A percentile compares a stretch with the other conserved stretches of the same genome.
These are phyloP conservation scores for Torrubiella hemipterigena DNA, from an alignment of 2,329 filamentous ascomycete genomes.

Conservation along the genomic window DNA sequence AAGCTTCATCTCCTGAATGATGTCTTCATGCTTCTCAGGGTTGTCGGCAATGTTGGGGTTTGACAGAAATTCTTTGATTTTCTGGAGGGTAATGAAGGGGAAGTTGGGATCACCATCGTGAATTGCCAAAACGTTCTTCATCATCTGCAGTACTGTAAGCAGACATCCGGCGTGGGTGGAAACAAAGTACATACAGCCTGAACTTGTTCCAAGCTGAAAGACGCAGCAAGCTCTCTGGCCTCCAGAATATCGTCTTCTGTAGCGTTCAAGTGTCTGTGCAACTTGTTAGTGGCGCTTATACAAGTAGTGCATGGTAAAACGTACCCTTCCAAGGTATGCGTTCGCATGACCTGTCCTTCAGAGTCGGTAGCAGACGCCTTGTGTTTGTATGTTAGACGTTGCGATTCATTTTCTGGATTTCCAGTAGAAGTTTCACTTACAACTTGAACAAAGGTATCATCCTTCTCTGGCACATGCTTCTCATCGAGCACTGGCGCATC, in stretches of 20 bases:
- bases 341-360: too few relatives aligned
- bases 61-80: constrained; percentile 23
- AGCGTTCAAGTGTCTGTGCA: constrained; percentile 12
- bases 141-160: constrained; percentile 12
- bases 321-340: neutral
- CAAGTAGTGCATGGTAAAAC: neutral
- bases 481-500: neutral
- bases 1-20: constrained; percentile 21
- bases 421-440: neutral
- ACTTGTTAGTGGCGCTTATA: neutral
- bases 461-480: neutral
- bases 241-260: constrained; percentile 18
- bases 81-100: constrained; percentile 22
- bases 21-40: constrained; percentile 14
- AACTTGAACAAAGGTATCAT: neutral
- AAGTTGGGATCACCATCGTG: constrained; percentile 34
- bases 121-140: constrained; percentile 24
- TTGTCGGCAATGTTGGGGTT: constrained; percentile 12
- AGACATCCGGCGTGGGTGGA: neutral
- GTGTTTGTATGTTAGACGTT: too few relatives aligned
- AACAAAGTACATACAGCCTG: constrained; percentile 4
- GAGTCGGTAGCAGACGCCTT: too few relatives aligned
- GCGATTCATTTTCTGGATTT: too few relatives aligned
- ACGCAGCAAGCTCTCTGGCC: constrained; percentile 15
- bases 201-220: constrained; percentile 13